Evolutionary conservation across 192 early-diverging fungal genomes (phyloP).

Genomic region (Chytriomyces sp.): DNA sequence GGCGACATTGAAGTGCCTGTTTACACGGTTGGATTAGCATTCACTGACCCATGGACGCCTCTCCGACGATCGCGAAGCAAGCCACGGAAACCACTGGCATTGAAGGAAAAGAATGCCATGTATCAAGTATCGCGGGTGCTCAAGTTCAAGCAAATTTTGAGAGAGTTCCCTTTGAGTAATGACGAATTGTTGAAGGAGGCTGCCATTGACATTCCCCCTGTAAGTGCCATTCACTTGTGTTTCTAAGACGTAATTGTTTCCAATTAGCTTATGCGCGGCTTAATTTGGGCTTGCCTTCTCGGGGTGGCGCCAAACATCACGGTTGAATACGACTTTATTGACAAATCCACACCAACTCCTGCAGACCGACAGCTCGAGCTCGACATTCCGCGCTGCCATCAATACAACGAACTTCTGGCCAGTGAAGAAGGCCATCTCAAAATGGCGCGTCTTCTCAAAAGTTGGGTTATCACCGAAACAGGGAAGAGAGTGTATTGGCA

Average conservation of each 20-base stretch:
- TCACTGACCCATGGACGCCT: not conserved
- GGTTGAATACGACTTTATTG: not conserved
- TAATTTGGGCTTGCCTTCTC: conserved; percentile 13
- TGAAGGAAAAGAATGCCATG: conserved; percentile 23
- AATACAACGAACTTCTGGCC: conserved; percentile 41
- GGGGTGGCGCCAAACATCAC: not conserved
- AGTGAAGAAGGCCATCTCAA: conserved; percentile 37
- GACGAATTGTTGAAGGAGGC: conserved; percentile 14
- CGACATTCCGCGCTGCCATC: conserved; percentile 41
- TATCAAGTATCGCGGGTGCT: conserved; percentile 2
- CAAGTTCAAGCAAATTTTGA: conserved; percentile 9
- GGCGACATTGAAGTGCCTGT: not conserved
- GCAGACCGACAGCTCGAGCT: conserved; percentile 28
- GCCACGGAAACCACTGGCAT: not conserved
- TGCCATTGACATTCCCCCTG: conserved; percentile 17
- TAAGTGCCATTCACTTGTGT: not conserved
- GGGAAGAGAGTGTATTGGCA: conserved; percentile 78
- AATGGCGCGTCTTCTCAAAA: conserved; percentile 34
- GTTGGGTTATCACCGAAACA: conserved; percentile 40
- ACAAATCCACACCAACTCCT: not conserved
- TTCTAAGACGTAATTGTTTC: not conserved
- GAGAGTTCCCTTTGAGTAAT: not conserved
- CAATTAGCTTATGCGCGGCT: conserved; percentile 3
- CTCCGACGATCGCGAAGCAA: not conserved
- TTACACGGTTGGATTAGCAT: not conserved